Percentiles rank a stretch among this genome's conserved stretches.
These are phyloP conservation scores for Trichoderma sp. DNA, from an alignment of 2,329 filamentous ascomycete species.

Conservation along the genomic window DNA sequence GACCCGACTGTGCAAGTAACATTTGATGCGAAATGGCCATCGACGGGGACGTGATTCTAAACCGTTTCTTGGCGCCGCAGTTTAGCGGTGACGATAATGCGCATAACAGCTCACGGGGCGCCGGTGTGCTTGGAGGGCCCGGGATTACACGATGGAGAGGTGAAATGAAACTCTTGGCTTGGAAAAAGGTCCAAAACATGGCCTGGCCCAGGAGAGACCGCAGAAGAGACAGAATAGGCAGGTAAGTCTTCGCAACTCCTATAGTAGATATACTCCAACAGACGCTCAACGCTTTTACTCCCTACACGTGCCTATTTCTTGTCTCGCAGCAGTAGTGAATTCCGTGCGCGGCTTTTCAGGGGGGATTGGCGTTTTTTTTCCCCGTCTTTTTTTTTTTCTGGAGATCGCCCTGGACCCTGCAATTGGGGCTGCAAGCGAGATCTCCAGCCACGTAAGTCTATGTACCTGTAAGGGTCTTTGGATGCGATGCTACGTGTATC, in stretches of 20 bases:
- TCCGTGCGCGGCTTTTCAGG: background rate
- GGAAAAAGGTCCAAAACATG: background rate
- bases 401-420: constrained; percentile 15
- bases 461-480: background rate
- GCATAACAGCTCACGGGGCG: background rate
- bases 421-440: constrained; percentile 17
- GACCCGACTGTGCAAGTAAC: constrained; percentile 11
- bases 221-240: background rate
- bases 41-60: background rate
- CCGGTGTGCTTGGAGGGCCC: constrained; percentile 2
- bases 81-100: constrained; percentile 18
- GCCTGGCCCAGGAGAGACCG: background rate
- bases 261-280: too few relatives aligned
- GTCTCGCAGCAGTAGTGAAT: background rate
- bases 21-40: constrained; percentile 15
- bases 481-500: background rate
- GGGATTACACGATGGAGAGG: background rate
- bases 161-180: background rate
- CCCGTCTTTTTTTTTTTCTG: constrained; percentile 4
- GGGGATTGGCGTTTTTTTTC: background rate
- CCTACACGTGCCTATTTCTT: background rate
- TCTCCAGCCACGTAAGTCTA: constrained; percentile 8
- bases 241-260: background rate
- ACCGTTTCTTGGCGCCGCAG: constrained; percentile 13
- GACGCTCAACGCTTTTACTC: background rate